phyloP scores from a whole-genome alignment of 345 rosid genomes.

The Psidium guajava region DNA sequence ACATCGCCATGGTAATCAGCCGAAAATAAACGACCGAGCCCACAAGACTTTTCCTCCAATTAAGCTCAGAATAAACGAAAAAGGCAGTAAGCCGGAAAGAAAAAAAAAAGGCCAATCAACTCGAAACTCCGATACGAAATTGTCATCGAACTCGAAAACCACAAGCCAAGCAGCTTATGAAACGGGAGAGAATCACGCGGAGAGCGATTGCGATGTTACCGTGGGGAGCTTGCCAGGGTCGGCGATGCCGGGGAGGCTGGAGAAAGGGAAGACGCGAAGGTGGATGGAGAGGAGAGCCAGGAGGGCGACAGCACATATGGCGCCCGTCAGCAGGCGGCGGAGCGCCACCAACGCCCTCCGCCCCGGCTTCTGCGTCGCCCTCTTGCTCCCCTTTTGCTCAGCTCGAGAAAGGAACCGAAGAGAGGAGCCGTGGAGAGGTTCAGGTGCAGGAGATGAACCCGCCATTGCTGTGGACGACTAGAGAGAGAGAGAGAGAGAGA shows the following conservation, averaged over 20 bases:
- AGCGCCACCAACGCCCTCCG: constrained; percentile 24
- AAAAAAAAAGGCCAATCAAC: not conserved
- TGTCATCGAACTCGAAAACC: not conserved
- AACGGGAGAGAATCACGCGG: not conserved
- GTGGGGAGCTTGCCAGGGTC: constrained; percentile 28
- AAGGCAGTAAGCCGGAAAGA: not conserved
- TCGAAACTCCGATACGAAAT: not conserved
- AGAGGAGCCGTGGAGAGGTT: not conserved
- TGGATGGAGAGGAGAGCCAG: constrained; percentile 39
- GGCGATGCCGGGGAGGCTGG: constrained; percentile 24
- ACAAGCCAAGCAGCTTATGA: not conserved
- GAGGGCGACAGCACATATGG: constrained; percentile 42
- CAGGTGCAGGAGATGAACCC: not conserved
- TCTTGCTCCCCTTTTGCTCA: not conserved
- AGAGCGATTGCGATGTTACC: constrained; percentile 2
- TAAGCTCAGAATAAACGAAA: not conserved
- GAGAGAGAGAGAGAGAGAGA: not conserved
- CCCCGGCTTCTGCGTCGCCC: constrained; percentile 32
- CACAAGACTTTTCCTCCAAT: not conserved
- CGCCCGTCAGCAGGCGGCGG: constrained; percentile 46
- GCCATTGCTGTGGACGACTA: not conserved
- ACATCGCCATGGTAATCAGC: not conserved
- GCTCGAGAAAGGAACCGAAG: not conserved
- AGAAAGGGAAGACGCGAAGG: constrained; percentile 44
- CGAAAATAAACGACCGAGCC: not conserved